Conservation (phyloP, 2,329 filamentous ascomycete species). For the Colletotrichum plurivorum region DNA sequence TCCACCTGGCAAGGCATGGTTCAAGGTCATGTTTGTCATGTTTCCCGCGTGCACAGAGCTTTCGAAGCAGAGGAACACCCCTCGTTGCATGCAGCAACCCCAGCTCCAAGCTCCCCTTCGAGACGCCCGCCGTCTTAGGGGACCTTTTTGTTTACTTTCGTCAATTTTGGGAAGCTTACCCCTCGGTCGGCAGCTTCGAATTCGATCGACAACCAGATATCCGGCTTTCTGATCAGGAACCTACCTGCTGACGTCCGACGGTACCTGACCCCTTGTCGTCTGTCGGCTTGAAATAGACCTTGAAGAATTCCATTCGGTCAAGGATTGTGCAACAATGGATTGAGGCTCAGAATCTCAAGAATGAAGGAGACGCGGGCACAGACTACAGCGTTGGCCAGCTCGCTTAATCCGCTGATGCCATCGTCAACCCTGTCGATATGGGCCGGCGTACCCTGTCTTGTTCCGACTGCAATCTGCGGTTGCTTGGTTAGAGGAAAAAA, state of each 20-base stretch:
- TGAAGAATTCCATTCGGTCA: conserved; percentile 30
- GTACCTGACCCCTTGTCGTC: not conserved
- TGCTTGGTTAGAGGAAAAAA: conserved; percentile 34
- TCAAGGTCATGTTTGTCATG: conserved; percentile 35
- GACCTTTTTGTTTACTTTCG: conserved; percentile 39
- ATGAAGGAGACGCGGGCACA: conserved; percentile 20
- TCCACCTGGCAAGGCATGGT: conserved; percentile 21
- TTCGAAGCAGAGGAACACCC: conserved; percentile 23
- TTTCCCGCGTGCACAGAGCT: conserved; percentile 33
- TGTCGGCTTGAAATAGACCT: conserved; percentile 24
- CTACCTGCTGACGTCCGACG: not conserved
- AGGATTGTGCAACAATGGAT: conserved; percentile 10
- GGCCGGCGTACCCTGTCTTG: conserved; percentile 27
- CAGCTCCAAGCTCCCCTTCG: conserved; percentile 17
- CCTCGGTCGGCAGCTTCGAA: conserved; percentile 24
- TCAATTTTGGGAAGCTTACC: conserved; percentile 31
- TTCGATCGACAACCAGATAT: conserved; percentile 22
- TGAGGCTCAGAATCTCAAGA: conserved; percentile 23
- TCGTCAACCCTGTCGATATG: conserved; percentile 39
- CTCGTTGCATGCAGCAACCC: conserved; percentile 34
- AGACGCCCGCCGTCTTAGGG: conserved; percentile 35
- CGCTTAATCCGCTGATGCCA: conserved; percentile 27
- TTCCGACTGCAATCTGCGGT: conserved; percentile 31
- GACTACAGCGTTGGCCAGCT: conserved; percentile 10
- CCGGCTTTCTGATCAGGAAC: conserved; percentile 4